Percentiles rank a stretch among this genome's conserved stretches.
Evolutionary conservation across 1,139 yeast genomes (phyloP).

Genomic region (Citeromyces siamensis): DNA sequence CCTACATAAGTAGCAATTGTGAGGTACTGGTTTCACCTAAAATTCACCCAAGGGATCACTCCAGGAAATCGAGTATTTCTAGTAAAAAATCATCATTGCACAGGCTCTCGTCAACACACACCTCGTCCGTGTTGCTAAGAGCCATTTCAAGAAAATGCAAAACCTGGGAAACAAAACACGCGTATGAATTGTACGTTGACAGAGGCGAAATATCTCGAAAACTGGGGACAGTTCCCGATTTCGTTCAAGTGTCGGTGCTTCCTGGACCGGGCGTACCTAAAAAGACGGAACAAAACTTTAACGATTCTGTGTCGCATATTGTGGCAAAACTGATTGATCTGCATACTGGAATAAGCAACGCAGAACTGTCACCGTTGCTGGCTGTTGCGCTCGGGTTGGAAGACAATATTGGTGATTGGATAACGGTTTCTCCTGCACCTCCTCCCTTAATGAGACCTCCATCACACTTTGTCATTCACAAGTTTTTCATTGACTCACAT

Average conservation of each 20-base stretch:
- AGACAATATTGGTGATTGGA: slow-evolving; percentile 36
- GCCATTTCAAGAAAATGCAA: slow-evolving; percentile 36
- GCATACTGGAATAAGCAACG: slow-evolving; percentile 27
- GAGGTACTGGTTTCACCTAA: slow-evolving; percentile 83
- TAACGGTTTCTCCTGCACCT: slow-evolving; percentile 39
- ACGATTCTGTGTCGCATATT: slow-evolving; percentile 15
- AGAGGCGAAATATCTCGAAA: too few relatives aligned
- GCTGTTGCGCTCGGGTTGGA: slow-evolving; percentile 48
- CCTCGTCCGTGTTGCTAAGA: slow-evolving; percentile 34
- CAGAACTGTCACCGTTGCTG: slow-evolving; percentile 43
- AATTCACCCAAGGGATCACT: slow-evolving; percentile 25
- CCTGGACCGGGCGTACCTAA: slow-evolving; percentile 32
- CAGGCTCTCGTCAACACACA: slow-evolving; percentile 8
- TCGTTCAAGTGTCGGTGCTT: slow-evolving; percentile 47
- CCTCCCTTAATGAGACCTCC: slow-evolving; percentile 29
- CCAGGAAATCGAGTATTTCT: slow-evolving; percentile 18
- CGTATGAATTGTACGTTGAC: slow-evolving; percentile 10
- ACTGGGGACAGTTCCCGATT: slow-evolving; percentile 19
- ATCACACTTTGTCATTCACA: slow-evolving; percentile 34
- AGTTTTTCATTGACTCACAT: slow-evolving; percentile 33
- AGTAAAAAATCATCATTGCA: slow-evolving; percentile 17
- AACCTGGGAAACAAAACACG: too few relatives aligned
- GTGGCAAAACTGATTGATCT: slow-evolving; percentile 37
- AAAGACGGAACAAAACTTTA: slow-evolving; percentile 13
- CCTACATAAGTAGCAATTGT: slow-evolving; percentile 56